Percentiles rank a stretch among this genome's conserved stretches.
These are phyloP conservation scores for Tilletia setariae DNA, from an alignment of 1,284 basidiomycete species.

Conservation along the genomic window DNA sequence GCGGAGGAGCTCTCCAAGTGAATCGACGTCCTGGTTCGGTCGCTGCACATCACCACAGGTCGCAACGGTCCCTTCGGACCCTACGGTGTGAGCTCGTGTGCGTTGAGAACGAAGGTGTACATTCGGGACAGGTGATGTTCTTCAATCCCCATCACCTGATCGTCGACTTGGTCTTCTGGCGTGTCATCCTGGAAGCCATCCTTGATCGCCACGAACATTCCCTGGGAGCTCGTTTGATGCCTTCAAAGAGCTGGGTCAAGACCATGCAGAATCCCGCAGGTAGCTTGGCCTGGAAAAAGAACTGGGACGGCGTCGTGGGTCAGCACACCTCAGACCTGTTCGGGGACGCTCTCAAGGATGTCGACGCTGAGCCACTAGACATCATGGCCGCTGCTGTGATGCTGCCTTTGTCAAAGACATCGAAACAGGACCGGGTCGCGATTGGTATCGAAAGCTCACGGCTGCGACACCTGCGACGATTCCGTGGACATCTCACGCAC, in stretches of 20 bases:
- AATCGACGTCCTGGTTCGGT: background rate
- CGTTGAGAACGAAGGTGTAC: background rate
- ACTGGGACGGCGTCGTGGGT: background rate
- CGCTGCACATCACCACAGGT: background rate
- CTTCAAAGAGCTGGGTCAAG: background rate
- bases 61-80: background rate
- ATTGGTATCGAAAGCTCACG: background rate
- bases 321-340: background rate
- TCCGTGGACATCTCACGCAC: background rate
- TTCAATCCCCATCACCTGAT: background rate
- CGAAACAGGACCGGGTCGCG: no score
- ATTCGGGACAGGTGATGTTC: background rate
- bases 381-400: background rate
- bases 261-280: background rate
- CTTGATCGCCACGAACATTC: background rate
- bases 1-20: background rate
- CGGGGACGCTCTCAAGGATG: background rate
- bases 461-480: background rate
- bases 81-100: background rate
- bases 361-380: background rate
- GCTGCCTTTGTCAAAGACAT: no score
- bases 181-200: background rate
- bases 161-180: conserved; percentile 1
- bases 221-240: background rate
- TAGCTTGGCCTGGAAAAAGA: background rate